Percentiles rank a stretch among this genome's conserved stretches.
Evolutionary conservation across 2,329 filamentous ascomycete species (phyloP).

Genomic region (Keithomyces neogunnii): DNA sequence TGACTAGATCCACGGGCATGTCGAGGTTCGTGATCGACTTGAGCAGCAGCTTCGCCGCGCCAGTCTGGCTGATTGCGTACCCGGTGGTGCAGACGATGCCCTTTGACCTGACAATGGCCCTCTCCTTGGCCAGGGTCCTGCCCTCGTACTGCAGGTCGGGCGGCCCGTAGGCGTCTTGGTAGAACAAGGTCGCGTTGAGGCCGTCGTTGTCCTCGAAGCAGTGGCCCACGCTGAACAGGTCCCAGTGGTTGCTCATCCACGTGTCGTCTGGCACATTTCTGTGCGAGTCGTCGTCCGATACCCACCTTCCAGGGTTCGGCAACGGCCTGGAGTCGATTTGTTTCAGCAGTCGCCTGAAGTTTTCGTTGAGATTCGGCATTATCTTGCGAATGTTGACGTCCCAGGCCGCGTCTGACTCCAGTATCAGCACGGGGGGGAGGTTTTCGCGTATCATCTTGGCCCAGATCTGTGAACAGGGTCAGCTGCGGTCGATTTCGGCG

Average conservation of each 20-base stretch:
- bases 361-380: conserved; percentile 13
- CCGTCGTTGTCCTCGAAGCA: neutral
- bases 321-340: neutral
- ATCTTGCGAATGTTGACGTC: conserved; percentile 16
- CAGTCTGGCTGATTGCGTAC: conserved; percentile 18
- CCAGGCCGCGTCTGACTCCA: conserved; percentile 21
- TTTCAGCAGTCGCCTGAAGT: neutral
- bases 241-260: neutral
- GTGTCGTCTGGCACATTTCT: neutral
- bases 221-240: neutral
- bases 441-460: conserved; percentile 14
- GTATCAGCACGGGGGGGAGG: conserved; percentile 14
- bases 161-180: conserved; percentile 11
- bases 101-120: conserved; percentile 14
- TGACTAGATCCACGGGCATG: conserved; percentile 17
- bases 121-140: conserved; percentile 10
- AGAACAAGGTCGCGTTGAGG: conserved; percentile 7
- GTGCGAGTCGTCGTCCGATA: neutral
- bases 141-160: conserved; percentile 11
- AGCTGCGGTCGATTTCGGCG: too few species aligned
- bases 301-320: neutral
- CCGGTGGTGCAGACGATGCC: conserved; percentile 18
- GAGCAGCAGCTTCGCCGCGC: conserved; percentile 19
- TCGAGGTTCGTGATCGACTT: conserved; percentile 11
- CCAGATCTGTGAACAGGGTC: conserved; percentile 14